Percentiles rank a stretch among this genome's conserved stretches.
Conservation (phyloP, 106 monocot species). For the Narthecium ossifragum region DNA sequence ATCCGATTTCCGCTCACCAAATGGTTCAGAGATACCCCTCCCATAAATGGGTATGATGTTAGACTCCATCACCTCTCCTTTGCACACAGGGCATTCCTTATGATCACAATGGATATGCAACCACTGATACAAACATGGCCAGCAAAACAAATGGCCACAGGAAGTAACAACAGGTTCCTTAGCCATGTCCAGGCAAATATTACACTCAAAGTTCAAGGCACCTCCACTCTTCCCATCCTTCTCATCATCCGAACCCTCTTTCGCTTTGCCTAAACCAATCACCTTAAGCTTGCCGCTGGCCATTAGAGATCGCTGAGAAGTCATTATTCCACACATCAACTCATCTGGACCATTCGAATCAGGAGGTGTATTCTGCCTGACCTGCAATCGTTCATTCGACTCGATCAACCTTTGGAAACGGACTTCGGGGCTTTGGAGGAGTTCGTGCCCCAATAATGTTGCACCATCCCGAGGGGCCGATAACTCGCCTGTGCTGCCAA, state of each 20-base stretch:
- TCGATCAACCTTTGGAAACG: constrained; percentile 54
- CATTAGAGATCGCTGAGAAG: constrained; percentile 17
- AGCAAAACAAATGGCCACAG: constrained; percentile 89
- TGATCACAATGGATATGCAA: constrained; percentile 55
- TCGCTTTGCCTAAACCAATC: constrained; percentile 8
- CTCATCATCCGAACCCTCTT: constrained; percentile 37
- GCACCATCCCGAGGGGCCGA: too few species aligned
- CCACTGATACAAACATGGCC: constrained; percentile 94
- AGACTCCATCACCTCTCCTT: constrained; percentile 70
- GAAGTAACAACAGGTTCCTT: constrained; percentile 81
- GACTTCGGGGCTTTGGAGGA: constrained; percentile 22
- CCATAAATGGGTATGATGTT: constrained; percentile 79
- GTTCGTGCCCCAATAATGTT: too few species aligned
- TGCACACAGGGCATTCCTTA: constrained; percentile 89
- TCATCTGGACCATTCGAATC: constrained; percentile 15
- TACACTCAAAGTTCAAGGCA: constrained; percentile 70
- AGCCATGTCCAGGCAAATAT: constrained; percentile 78
- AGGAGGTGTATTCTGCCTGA: constrained; percentile 33
- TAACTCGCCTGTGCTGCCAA: too few species aligned
- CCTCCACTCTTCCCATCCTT: constrained; percentile 23
- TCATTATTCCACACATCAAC: constrained; percentile 14
- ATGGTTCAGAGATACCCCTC: constrained; percentile 29
- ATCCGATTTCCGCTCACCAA: too few species aligned
- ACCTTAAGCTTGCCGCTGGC: constrained; percentile 44
- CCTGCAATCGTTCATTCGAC: constrained; percentile 21